Percentiles rank a stretch among this genome's conserved stretches.
Evolutionary conservation across 495 filamentous ascomycete genomes (phyloP).

Genomic region (Penicillium psychrofluorescens): DNA sequence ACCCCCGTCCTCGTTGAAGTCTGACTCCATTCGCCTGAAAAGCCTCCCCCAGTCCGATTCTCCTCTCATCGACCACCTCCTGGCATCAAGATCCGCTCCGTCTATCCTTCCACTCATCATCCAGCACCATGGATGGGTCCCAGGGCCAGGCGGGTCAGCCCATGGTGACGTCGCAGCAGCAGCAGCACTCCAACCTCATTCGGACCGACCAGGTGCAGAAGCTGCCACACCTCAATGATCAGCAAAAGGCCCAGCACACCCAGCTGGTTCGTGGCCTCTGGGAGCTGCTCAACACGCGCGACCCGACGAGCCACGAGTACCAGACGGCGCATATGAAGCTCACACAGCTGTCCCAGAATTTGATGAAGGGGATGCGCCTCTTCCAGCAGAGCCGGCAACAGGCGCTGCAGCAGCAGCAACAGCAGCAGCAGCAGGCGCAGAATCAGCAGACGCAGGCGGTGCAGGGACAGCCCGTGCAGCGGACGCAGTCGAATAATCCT

Average conservation of each 20-base stretch:
- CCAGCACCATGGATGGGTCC: slow-evolving; percentile 26
- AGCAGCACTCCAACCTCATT: slow-evolving; percentile 42
- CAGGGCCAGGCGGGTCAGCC: slow-evolving; percentile 26
- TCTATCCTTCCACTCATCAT: not conserved
- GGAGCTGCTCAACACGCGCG: slow-evolving; percentile 50
- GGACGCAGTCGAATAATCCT: slow-evolving; percentile 32
- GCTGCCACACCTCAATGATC: slow-evolving; percentile 43
- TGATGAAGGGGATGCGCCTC: slow-evolving; percentile 50
- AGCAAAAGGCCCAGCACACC: slow-evolving; percentile 62
- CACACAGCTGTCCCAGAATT: slow-evolving; percentile 53
- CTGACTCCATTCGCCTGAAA: no score
- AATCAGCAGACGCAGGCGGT: not conserved
- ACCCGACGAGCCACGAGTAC: slow-evolving; percentile 48
- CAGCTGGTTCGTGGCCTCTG: slow-evolving; percentile 55
- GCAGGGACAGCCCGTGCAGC: slow-evolving; percentile 23
- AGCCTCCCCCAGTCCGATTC: no score
- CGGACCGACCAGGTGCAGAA: slow-evolving; percentile 47
- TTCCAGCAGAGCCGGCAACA: slow-evolving; percentile 39
- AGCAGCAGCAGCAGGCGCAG: slow-evolving; percentile 16
- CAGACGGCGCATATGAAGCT: slow-evolving; percentile 58
- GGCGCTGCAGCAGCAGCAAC: slow-evolving; percentile 27
- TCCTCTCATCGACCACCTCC: no score
- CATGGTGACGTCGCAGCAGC: slow-evolving; percentile 25
- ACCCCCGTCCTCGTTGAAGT: no score
- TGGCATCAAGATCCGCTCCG: no score